phyloP scores from a whole-genome alignment of 2,329 filamentous ascomycete species.

The Exophiala viscosa region DNA sequence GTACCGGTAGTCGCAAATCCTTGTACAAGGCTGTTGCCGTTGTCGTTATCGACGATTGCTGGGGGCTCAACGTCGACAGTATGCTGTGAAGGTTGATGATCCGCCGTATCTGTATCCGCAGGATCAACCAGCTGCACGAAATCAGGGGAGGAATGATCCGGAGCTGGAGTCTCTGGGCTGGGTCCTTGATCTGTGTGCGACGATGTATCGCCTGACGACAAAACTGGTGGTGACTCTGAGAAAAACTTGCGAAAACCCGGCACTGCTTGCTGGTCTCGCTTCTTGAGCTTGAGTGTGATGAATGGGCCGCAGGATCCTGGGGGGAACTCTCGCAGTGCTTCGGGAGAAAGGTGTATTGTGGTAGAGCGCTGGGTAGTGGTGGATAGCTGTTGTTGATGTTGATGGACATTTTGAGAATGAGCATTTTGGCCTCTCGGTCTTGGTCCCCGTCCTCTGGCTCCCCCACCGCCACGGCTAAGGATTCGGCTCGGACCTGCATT shows the following conservation, averaged over 20 bases:
- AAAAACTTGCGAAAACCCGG: neutral
- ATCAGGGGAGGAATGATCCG: too few relatives aligned
- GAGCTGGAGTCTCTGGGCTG: too few relatives aligned
- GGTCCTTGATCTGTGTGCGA: too few relatives aligned
- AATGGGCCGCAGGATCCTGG: neutral
- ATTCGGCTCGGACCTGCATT: neutral
- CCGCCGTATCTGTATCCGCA: too few relatives aligned
- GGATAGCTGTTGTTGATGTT: neutral
- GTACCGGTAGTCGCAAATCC: neutral
- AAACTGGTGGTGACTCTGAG: neutral
- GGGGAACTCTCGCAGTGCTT: neutral
- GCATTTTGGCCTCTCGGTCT: neutral
- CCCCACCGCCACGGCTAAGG: neutral
- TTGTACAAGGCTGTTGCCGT: too few relatives aligned
- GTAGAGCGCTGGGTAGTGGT: neutral
- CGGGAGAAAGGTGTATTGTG: neutral
- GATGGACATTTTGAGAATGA: neutral
- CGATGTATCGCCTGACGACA: neutral
- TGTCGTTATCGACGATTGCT: too few relatives aligned
- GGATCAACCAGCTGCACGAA: too few relatives aligned
- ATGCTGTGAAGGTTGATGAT: too few relatives aligned
- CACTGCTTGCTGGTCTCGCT: neutral
- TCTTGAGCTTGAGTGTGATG: conserved; percentile 1
- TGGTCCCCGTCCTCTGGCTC: neutral
- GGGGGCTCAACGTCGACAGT: too few relatives aligned